Evolutionary conservation across 768 basidiomycete genomes (phyloP), one percentile per base, ranked within the genome.

Genomic region (Boletus fagicola): DNA sequence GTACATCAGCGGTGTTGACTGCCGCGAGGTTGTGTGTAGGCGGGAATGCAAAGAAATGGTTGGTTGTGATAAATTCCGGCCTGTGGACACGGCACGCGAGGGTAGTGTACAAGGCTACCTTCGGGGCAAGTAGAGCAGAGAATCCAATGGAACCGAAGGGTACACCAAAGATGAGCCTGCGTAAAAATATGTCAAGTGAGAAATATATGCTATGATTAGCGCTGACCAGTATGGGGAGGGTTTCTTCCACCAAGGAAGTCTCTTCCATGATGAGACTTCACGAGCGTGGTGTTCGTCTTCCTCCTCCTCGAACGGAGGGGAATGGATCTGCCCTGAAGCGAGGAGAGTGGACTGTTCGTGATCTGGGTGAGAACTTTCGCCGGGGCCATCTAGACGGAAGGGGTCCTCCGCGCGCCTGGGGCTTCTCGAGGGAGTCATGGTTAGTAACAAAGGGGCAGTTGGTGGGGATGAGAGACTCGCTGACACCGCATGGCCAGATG

Each of bases 151-250:
- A 76, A 13, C 78, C 72, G 49, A 91, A 68, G 13, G 86, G 84
- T 26, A 83, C 67, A 7, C 77, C 65, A 15, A 72, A 67, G 15
- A 92, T 60, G 39, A 90, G 67, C 89, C 91, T 65, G 44, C 33
- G 15, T 33, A 22, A 24, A 51, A 15, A 39, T 36, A 22, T 10
- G 11, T 51, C 16, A 22, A 22, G 31, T 10, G 8, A 39, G n/a
- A 15, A 3, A 43, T 10, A 31, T 24, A 18, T 16, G 11, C 22
- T 8, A 38, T n/a, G 51, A 35, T 18, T 53, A 3, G 28, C 12
- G 73, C 83, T 62, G 60, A 90, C 91, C 90, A 92, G 74, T 77
- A 80, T 0, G 88, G 78, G 0, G 89, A 90, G 4, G 90, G 88
- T 42, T 80, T 75, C 72, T 77, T 89, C 82, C 86, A 91, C 89